A percentile compares a stretch with the other conserved stretches of the same genome.
These are phyloP conservation scores for Geotrichum europaeum DNA, from an alignment of 1,139 yeast genomes.

Conservation along the genomic window DNA sequence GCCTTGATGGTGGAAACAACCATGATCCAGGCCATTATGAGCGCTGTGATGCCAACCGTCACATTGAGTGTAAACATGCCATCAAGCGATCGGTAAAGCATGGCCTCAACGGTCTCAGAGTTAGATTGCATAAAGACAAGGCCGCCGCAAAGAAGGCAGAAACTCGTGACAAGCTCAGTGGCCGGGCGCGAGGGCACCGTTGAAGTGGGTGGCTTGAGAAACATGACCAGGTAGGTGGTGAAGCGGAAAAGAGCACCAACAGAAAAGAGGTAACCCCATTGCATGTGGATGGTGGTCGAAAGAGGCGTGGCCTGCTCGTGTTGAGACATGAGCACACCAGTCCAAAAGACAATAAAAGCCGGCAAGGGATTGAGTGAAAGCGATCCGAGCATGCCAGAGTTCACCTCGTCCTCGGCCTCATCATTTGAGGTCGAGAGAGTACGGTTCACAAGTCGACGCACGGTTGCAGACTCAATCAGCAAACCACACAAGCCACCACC, in stretches of 20 bases:
- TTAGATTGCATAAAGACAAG: constrained; percentile 87
- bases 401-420: constrained; percentile 18
- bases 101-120: constrained; percentile 72
- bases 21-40: constrained; percentile 92
- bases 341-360: constrained; percentile 87
- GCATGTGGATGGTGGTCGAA: constrained; percentile 74
- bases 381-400: constrained; percentile 24
- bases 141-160: constrained; percentile 82
- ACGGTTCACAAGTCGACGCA: constrained; percentile 27
- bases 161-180: constrained; percentile 74
- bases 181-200: constrained; percentile 62
- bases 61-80: constrained; percentile 87
- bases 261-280: constrained; percentile 84
- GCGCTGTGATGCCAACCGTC: constrained; percentile 67
- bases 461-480: constrained; percentile 58
- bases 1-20: constrained; percentile 52
- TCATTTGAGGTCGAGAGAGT: constrained; percentile 10
- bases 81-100: constrained; percentile 81
- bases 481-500: constrained; percentile 94
- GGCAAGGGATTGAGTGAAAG: constrained; percentile 75
- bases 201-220: constrained; percentile 44
- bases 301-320: constrained; percentile 78
- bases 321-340: constrained; percentile 93
- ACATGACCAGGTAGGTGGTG: constrained; percentile 56
- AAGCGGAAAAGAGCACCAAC: constrained; percentile 74